These are phyloP conservation scores for Austroboletus rostrupii DNA, from an alignment of 1,284 basidiomycete species.

Conservation along the genomic window DNA sequence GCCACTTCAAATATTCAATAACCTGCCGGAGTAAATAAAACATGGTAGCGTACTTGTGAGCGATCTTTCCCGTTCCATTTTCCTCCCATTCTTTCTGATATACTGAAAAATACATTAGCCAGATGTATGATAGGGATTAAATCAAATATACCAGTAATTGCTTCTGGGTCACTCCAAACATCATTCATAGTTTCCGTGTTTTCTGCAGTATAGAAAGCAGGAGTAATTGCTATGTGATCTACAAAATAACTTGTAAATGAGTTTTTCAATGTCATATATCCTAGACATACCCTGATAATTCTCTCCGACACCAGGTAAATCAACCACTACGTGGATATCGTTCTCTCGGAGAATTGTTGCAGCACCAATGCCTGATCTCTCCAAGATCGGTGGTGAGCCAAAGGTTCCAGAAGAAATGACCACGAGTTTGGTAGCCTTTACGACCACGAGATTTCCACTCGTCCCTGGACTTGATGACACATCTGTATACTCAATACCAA, in stretches of 20 bases:
- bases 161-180: slow-evolving; percentile 37
- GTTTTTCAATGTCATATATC: background rate
- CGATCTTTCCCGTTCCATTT: slow-evolving; percentile 45
- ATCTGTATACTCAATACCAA: slow-evolving; percentile 54
- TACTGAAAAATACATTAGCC: slow-evolving; percentile 27
- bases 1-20: too few species aligned
- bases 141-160: slow-evolving; percentile 24
- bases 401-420: slow-evolving; percentile 51
- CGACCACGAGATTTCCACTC: background rate
- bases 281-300: slow-evolving; percentile 23
- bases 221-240: slow-evolving; percentile 25
- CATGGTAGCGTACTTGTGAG: slow-evolving; percentile 39
- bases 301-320: slow-evolving; percentile 57
- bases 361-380: slow-evolving; percentile 50
- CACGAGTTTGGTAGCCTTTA: slow-evolving; percentile 29
- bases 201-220: slow-evolving; percentile 24
- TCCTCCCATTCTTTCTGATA: slow-evolving; percentile 40
- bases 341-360: slow-evolving; percentile 37
- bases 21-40: background rate
- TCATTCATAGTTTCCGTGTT: slow-evolving; percentile 43
- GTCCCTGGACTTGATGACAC: slow-evolving; percentile 16
- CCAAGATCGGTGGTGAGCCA: slow-evolving; percentile 52
- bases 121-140: background rate
- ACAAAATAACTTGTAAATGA: background rate
- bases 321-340: slow-evolving; percentile 38